Conservation (phyloP, 225 moss, liverwort and hornwort species). For the Antitrichia curtipendula region DNA sequence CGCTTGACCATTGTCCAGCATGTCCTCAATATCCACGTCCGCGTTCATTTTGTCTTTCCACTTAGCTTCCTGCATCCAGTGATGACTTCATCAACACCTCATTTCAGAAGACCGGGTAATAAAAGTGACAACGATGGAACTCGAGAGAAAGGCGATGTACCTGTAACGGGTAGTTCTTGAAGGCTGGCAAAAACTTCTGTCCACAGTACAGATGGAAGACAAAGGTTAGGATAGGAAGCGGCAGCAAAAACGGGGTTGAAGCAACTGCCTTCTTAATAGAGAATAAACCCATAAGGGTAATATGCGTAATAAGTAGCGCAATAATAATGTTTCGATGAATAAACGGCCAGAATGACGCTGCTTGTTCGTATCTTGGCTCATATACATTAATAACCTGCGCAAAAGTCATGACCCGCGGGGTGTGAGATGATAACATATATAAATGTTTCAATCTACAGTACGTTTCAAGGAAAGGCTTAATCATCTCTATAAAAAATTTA, state of each 20-base stretch:
- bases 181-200: constrained; percentile 40
- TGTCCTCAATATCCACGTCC: constrained; percentile 19
- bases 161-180: constrained; percentile 57
- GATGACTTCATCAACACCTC: background rate
- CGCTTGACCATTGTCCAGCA: constrained; percentile 32
- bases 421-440: background rate
- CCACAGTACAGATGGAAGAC: constrained; percentile 60
- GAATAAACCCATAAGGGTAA: constrained; percentile 66
- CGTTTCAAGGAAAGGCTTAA: background rate
- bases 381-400: constrained; percentile 66
- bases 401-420: background rate
- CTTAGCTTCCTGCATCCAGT: constrained; percentile 57
- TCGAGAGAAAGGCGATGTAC: constrained; percentile 9
- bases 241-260: constrained; percentile 72
- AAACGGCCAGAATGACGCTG: constrained; percentile 61
- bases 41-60: constrained; percentile 41
- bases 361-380: constrained; percentile 64
- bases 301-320: constrained; percentile 53
- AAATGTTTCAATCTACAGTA: background rate
- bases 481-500: background rate
- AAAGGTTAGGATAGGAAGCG: constrained; percentile 51
- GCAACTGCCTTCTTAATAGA: constrained; percentile 46
- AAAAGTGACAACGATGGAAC: background rate
- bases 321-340: constrained; percentile 59
- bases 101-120: background rate